Conservation (phyloP, 2,329 filamentous ascomycete genomes). For the Aspergillus sp. region DNA sequence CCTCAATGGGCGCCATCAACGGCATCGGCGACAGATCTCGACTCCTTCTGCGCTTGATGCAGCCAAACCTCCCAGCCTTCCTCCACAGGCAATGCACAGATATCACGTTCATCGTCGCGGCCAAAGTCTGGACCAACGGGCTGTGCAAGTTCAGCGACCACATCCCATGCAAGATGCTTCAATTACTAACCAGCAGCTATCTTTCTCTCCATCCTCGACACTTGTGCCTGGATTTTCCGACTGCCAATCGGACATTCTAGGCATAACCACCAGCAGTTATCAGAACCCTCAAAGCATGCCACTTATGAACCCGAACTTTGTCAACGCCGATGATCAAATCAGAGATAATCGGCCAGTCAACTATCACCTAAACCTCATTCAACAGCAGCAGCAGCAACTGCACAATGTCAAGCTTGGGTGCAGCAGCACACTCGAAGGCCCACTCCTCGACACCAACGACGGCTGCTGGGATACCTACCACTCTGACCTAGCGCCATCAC, state of each 20-base stretch:
- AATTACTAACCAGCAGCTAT: conserved; percentile 58
- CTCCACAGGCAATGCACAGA: conserved; percentile 57
- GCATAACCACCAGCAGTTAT: conserved; percentile 37
- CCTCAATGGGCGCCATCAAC: conserved; percentile 74
- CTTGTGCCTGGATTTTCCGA: conserved; percentile 31
- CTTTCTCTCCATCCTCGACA: conserved; percentile 38
- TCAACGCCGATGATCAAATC: conserved; percentile 23
- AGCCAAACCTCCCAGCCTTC: conserved; percentile 70
- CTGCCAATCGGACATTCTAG: conserved; percentile 36
- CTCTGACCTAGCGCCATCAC: conserved; percentile 26
- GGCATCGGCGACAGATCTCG: conserved; percentile 86
- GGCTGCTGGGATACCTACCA: conserved; percentile 33
- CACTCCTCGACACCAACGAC: conserved; percentile 31
- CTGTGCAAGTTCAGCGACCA: conserved; percentile 58
- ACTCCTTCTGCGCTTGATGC: conserved; percentile 79
- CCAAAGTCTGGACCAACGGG: conserved; percentile 78
- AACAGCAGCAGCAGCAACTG: conserved; percentile 37
- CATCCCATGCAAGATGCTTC: conserved; percentile 54
- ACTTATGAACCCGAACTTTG: conserved; percentile 27
- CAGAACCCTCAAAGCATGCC: conserved; percentile 38
- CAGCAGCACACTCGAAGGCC: conserved; percentile 26
- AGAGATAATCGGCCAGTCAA: conserved; percentile 29
- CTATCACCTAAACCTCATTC: conserved; percentile 33
- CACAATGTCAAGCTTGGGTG: conserved; percentile 25
- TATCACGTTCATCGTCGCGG: conserved; percentile 74